Evolutionary conservation across 2,329 filamentous ascomycete species (phyloP), one percentile per base, ranked within the genome.

Genomic region (Huntiella decipiens): DNA sequence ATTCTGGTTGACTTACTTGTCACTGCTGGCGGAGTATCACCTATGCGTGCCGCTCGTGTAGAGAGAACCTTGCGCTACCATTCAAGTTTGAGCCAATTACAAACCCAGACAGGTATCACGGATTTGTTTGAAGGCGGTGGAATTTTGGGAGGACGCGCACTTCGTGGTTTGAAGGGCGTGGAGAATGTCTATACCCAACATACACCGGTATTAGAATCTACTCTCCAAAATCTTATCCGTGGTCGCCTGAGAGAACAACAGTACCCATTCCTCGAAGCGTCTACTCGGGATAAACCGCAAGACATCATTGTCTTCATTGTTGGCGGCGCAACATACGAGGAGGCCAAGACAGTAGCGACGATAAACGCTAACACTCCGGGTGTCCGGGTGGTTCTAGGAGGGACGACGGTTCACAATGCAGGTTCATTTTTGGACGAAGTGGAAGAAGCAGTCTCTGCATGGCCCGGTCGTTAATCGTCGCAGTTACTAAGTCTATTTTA

Each of bases 151-250:
- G 94, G 98, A 61, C 83, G 84, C 0, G 83, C 83, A 10, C 86
- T 98, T 61, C 94, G 93, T 57, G 91, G 91, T 0, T 69, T 98
- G 11, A 95, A 96, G 57, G 91, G 91, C 1, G 91, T 98, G 1
- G 92, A 98, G 60, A 98, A 98, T 55, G 91, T 98, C 22, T 98
- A 98, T 60, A 98, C 91, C 0, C 92, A 98, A 60, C 91, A 98
- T 60, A 92, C 85, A 4, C 86, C 92, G 0, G 71, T 85, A 16
- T 63, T 98, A 12, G 87, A 95, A 60, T 73, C 74, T 17, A 96
- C 86, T 0, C 64, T 98, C 13, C 88, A 95, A 58, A 88, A 88
- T 54, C 67, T 98, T 44, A 87, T 96, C 64, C 95, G 94, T 58
- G 92, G 91, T 0, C 76, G 82, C 28, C 63, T 98, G 49, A 81